phyloP scores from a whole-genome alignment of 2,329 filamentous ascomycete genomes.

The Trichothecium sympodiale region DNA sequence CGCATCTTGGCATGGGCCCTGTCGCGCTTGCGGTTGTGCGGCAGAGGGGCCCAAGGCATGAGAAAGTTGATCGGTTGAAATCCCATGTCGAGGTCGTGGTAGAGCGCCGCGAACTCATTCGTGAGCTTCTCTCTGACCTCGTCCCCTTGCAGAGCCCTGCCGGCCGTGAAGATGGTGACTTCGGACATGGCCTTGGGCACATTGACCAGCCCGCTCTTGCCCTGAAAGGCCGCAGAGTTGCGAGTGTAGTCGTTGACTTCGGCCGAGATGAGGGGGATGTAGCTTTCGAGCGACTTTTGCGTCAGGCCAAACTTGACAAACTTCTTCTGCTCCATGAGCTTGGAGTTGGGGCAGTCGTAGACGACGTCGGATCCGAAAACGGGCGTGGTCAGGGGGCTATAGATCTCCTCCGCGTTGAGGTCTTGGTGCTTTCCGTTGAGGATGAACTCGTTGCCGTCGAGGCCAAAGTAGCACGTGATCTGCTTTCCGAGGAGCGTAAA shows the following conservation, averaged over 20 bases:
- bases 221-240: constrained; percentile 43
- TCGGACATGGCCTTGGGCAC: constrained; percentile 59
- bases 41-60: constrained; percentile 67
- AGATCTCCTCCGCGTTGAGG: constrained; percentile 43
- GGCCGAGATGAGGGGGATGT: constrained; percentile 60
- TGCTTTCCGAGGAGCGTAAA: constrained; percentile 40
- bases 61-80: constrained; percentile 77
- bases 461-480: constrained; percentile 38
- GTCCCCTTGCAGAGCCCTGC: constrained; percentile 61
- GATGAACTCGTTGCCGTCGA: constrained; percentile 43
- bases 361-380: constrained; percentile 69
- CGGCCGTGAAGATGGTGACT: constrained; percentile 74
- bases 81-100: constrained; percentile 67
- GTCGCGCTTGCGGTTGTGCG: constrained; percentile 64
- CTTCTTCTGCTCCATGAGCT: constrained; percentile 85
- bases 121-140: constrained; percentile 65
- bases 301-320: constrained; percentile 65
- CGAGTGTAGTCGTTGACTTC: constrained; percentile 59
- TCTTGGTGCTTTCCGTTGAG: constrained; percentile 43
- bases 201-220: constrained; percentile 48
- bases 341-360: constrained; percentile 75
- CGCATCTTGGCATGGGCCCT: constrained; percentile 60
- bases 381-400: constrained; percentile 36
- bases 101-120: constrained; percentile 61
- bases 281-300: constrained; percentile 48